Percentiles rank a stretch among this genome's conserved stretches.
Conservation (phyloP, 176 grass and related monocot species). For the Raddia guianensis region DNA sequence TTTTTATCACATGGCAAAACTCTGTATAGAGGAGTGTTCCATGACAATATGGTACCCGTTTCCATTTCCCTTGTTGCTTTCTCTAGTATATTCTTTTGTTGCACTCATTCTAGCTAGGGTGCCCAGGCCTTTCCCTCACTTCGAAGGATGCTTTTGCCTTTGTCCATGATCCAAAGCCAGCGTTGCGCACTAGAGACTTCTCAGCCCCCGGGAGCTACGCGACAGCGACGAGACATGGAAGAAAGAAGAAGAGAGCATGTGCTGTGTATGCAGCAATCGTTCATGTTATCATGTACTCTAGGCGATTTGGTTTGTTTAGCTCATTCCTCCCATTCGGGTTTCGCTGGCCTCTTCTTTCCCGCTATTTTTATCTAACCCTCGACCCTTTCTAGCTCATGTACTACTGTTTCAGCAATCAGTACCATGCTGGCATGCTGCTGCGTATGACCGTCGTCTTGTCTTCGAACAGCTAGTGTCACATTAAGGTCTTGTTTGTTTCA, state of each 20-base stretch:
- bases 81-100: conserved; percentile 14
- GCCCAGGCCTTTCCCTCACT: conserved; percentile 38
- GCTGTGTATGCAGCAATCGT: background rate
- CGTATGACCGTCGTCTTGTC: background rate
- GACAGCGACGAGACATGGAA: background rate
- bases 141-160: conserved; percentile 41
- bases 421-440: background rate
- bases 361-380: background rate
- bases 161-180: conserved; percentile 37
- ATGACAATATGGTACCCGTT: background rate
- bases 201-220: background rate
- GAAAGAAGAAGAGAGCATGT: background rate
- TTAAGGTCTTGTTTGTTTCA: too few relatives aligned
- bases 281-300: too few relatives aligned
- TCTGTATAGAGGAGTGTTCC: too few relatives aligned
- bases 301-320: background rate
- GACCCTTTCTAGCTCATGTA: background rate
- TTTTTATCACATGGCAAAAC: too few relatives aligned
- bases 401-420: background rate
- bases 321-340: background rate
- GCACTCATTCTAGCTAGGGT: conserved; percentile 26
- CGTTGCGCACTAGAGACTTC: background rate
- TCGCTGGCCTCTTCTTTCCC: background rate
- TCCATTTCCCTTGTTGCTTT: conserved; percentile 1
- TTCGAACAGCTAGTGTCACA: background rate